Percentiles rank a stretch among this genome's conserved stretches.
Evolutionary conservation across 805 yeast species (phyloP).

Genomic region (Tetrapisispora pingtungensis): DNA sequence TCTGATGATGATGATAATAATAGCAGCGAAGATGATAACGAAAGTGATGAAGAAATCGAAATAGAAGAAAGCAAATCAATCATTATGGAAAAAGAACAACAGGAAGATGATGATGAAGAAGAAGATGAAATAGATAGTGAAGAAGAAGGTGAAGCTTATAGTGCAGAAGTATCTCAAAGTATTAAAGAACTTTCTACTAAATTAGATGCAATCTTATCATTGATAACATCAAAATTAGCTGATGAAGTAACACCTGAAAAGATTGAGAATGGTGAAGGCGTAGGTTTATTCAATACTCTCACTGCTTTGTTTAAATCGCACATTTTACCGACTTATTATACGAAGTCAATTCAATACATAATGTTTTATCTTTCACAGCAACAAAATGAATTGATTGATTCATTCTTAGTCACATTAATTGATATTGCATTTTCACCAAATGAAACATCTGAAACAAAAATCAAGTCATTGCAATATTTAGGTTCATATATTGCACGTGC

Average conservation of each 20-base stretch:
- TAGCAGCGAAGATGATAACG: slow-evolving; percentile 23
- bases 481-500: slow-evolving; percentile 89
- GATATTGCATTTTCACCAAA: slow-evolving; percentile 69
- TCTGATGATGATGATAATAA: slow-evolving; percentile 25
- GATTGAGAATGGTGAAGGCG: slow-evolving; percentile 52
- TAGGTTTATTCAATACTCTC: slow-evolving; percentile 60
- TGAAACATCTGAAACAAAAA: slow-evolving; percentile 62
- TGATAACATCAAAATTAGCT: slow-evolving; percentile 44
- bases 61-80: slow-evolving; percentile 27
- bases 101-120: slow-evolving; percentile 26
- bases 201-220: slow-evolving; percentile 57
- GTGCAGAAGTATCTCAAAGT: slow-evolving; percentile 39
- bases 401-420: slow-evolving; percentile 68
- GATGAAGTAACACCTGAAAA: slow-evolving; percentile 40
- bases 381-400: slow-evolving; percentile 73
- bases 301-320: slow-evolving; percentile 71
- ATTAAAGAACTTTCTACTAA: slow-evolving; percentile 48
- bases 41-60: slow-evolving; percentile 30
- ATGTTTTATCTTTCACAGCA: slow-evolving; percentile 74
- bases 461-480: slow-evolving; percentile 85
- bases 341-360: slow-evolving; percentile 78
- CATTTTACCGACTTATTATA: slow-evolving; percentile 83
- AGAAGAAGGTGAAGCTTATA: slow-evolving; percentile 39
- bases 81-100: slow-evolving; percentile 26
- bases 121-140: slow-evolving; percentile 25